Evolutionary conservation across 2,329 filamentous ascomycete genomes (phyloP).

Genomic region (Aaosphaeria arxii): DNA sequence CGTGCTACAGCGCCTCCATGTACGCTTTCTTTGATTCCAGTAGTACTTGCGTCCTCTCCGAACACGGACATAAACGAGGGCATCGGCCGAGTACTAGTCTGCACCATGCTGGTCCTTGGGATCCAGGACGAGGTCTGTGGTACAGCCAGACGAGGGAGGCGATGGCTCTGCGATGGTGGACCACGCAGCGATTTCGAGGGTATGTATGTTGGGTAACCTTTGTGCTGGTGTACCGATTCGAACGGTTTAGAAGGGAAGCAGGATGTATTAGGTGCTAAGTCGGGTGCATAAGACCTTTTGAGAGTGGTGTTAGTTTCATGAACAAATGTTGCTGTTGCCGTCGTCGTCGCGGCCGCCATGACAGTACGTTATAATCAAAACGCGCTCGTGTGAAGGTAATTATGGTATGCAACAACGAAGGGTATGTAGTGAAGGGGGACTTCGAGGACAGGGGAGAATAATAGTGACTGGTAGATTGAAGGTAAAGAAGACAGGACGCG

Average conservation of each 20-base stretch:
- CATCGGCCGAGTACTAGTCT: constrained; percentile 46
- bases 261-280: constrained; percentile 28
- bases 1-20: constrained; percentile 32
- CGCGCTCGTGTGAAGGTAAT: too few relatives aligned
- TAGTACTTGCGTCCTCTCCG: constrained; percentile 56
- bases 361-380: background rate
- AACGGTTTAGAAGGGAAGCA: constrained; percentile 26
- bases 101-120: constrained; percentile 35
- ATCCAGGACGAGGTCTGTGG: constrained; percentile 6
- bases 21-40: constrained; percentile 30
- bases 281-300: constrained; percentile 33
- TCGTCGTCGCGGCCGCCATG: background rate
- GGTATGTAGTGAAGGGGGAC: too few relatives aligned
- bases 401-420: too few relatives aligned
- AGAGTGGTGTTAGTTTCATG: constrained; percentile 34
- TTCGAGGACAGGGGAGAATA: too few relatives aligned
- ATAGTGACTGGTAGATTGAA: too few relatives aligned
- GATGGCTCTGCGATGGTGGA: constrained; percentile 12
- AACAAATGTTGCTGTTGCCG: constrained; percentile 3
- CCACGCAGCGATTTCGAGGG: constrained; percentile 10
- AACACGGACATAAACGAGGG: constrained; percentile 76
- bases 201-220: constrained; percentile 4
- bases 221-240: constrained; percentile 16
- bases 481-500: too few relatives aligned
- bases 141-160: constrained; percentile 15